A percentile compares a stretch with the other conserved stretches of the same genome.
These are phyloP conservation scores for Quercus phellos DNA, from an alignment of 331 rosid species.

Conservation along the genomic window DNA sequence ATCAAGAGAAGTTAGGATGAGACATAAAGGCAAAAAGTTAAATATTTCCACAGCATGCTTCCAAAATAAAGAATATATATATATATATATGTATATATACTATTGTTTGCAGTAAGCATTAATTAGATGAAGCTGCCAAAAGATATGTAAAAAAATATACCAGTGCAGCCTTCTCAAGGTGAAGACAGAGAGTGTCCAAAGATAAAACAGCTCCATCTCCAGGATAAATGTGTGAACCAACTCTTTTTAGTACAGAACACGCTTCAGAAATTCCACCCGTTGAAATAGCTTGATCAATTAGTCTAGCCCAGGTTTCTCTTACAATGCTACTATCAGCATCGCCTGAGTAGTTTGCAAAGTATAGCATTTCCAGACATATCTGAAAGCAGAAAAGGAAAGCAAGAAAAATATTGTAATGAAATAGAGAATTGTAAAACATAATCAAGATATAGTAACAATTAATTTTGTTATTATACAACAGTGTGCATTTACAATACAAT, in stretches of 20 bases:
- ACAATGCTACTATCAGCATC: constrained; percentile 78
- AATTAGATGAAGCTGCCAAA: constrained; percentile 6
- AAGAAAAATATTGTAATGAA: background rate
- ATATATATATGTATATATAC: background rate
- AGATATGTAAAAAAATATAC: constrained; percentile 36
- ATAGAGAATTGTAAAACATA: background rate
- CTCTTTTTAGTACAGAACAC: constrained; percentile 84
- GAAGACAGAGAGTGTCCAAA: constrained; percentile 78
- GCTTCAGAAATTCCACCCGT: constrained; percentile 95
- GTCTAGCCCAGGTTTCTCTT: constrained; percentile 95
- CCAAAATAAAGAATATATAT: background rate
- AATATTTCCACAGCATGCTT: background rate
- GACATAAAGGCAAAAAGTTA: background rate
- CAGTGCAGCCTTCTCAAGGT: constrained; percentile 94
- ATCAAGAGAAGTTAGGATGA: background rate
- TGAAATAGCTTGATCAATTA: constrained; percentile 85
- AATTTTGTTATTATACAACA: background rate
- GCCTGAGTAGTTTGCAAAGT: constrained; percentile 90
- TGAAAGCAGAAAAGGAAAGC: constrained; percentile 20
- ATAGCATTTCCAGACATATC: constrained; percentile 90
- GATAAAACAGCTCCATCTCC: constrained; percentile 90
- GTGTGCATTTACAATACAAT: background rate
- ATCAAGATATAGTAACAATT: background rate
- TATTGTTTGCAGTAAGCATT: constrained; percentile 8
- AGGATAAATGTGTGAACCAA: constrained; percentile 88